Evolutionary conservation across 2,329 filamentous ascomycete species (phyloP).

Genomic region (Penicillium sclerotiorum): DNA sequence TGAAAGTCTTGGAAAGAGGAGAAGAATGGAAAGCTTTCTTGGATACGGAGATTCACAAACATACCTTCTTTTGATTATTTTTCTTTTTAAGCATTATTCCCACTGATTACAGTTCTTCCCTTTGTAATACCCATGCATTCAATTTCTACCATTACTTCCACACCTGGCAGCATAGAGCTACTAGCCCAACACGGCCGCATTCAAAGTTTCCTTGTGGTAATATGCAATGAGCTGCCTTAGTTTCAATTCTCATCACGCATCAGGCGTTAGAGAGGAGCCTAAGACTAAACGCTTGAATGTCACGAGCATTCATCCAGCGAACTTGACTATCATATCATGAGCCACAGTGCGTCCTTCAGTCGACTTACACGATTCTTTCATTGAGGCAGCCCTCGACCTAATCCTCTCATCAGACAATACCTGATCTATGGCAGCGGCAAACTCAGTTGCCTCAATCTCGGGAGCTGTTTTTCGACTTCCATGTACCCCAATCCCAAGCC

Average conservation of each 20-base stretch:
- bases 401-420: constrained; percentile 17
- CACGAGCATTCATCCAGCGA: background rate
- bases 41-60: background rate
- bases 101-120: too few relatives aligned
- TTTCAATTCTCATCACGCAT: too few relatives aligned
- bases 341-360: constrained; percentile 24
- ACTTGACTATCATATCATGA: constrained; percentile 22
- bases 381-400: constrained; percentile 9
- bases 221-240: too few relatives aligned
- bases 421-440: constrained; percentile 18
- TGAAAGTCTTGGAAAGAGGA: too few relatives aligned
- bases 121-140: background rate
- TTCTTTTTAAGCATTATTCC: background rate
- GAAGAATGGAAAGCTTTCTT: background rate
- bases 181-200: too few relatives aligned
- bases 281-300: too few relatives aligned
- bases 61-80: background rate
- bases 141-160: background rate
- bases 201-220: too few relatives aligned
- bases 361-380: constrained; percentile 16
- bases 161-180: too few relatives aligned
- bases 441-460: constrained; percentile 12
- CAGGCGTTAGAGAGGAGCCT: too few relatives aligned
- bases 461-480: constrained; percentile 42
- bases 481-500: constrained; percentile 47